Conservation (phyloP, 495 filamentous ascomycete genomes). For the Aspergillus egyptiacus region DNA sequence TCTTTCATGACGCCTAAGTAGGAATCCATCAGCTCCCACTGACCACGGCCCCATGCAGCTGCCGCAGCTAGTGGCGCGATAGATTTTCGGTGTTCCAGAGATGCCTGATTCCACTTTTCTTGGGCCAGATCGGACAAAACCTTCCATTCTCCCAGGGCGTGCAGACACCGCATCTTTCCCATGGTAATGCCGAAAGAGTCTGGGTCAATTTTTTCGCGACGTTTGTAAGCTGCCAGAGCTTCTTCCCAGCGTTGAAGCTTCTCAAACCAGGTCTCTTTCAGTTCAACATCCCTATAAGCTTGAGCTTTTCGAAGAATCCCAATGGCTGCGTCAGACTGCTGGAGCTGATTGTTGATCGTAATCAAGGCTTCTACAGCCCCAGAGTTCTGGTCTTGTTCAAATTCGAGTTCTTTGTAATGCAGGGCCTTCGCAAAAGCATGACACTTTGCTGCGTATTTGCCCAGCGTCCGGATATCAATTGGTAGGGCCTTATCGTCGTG, state of each 20-base stretch:
- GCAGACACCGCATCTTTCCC: slow-evolving; percentile 98
- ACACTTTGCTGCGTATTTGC: slow-evolving; percentile 87
- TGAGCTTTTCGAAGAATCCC: slow-evolving; percentile 94
- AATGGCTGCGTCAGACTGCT: slow-evolving; percentile 95
- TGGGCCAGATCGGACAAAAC: slow-evolving; percentile 79
- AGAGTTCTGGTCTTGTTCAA: slow-evolving; percentile 94
- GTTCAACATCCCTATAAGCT: slow-evolving; percentile 85
- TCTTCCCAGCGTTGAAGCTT: slow-evolving; percentile 98
- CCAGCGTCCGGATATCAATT: slow-evolving; percentile 89
- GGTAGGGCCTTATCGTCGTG: slow-evolving; percentile 97
- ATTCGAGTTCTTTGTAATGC: slow-evolving; percentile 98
- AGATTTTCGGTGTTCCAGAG: slow-evolving; percentile 70
- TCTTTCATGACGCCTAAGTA: slow-evolving; percentile 93
- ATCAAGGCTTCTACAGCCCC: slow-evolving; percentile 94
- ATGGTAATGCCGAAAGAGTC: slow-evolving; percentile 86
- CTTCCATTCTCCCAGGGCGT: slow-evolving; percentile 97
- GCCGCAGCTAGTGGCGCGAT: slow-evolving; percentile 93
- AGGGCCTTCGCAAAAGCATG: slow-evolving; percentile 97
- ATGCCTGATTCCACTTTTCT: slow-evolving; percentile 86
- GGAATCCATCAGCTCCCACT: slow-evolving; percentile 97
- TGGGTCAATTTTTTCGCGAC: slow-evolving; percentile 65
- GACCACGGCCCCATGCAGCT: slow-evolving; percentile 93
- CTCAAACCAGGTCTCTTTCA: slow-evolving; percentile 98
- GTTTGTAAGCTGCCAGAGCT: slow-evolving; percentile 84
- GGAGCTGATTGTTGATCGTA: slow-evolving; percentile 96